phyloP scores from a whole-genome alignment of 2,329 filamentous ascomycete genomes.

The Alternaria sp. region DNA sequence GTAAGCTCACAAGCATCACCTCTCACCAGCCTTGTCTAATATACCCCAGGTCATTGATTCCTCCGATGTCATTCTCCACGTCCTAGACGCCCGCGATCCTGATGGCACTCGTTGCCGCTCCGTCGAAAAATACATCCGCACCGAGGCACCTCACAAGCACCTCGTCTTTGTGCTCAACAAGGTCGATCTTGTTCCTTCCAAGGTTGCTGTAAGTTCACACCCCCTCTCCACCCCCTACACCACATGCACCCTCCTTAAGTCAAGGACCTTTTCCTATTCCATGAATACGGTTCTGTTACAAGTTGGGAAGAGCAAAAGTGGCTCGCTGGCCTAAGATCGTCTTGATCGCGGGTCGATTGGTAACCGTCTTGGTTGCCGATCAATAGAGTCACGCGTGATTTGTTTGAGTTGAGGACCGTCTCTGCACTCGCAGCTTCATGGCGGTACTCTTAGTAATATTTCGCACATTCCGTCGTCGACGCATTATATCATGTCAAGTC shows the following conservation, averaged over 20 bases:
- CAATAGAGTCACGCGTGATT: conserved; percentile 79
- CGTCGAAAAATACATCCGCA: conserved; percentile 89
- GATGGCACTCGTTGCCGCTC: conserved; percentile 83
- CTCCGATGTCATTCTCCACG: conserved; percentile 87
- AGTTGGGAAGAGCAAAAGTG: conserved; percentile 92
- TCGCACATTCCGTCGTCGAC: conserved; percentile 71
- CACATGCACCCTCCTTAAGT: conserved; percentile 79
- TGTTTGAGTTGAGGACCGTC: conserved; percentile 97
- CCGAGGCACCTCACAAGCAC: conserved; percentile 96
- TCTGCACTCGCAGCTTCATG: conserved; percentile 67
- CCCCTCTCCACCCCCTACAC: conserved; percentile 22
- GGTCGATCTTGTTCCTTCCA: conserved; percentile 89
- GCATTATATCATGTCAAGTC: conserved; percentile 18
- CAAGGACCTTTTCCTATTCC: conserved; percentile 73
- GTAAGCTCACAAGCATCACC: conserved; percentile 54
- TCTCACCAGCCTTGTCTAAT: background rate
- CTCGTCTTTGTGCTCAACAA: conserved; percentile 90
- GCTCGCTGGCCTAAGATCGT: conserved; percentile 69
- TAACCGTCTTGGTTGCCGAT: conserved; percentile 87
- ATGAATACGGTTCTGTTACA: conserved; percentile 96
- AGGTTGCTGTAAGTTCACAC: conserved; percentile 82
- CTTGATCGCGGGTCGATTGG: conserved; percentile 72
- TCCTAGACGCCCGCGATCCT: conserved; percentile 39
- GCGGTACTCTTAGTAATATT: conserved; percentile 98
- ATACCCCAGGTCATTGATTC: conserved; percentile 71